Conservation (phyloP, 768 basidiomycete species). For the Mycena vitilis region DNA sequence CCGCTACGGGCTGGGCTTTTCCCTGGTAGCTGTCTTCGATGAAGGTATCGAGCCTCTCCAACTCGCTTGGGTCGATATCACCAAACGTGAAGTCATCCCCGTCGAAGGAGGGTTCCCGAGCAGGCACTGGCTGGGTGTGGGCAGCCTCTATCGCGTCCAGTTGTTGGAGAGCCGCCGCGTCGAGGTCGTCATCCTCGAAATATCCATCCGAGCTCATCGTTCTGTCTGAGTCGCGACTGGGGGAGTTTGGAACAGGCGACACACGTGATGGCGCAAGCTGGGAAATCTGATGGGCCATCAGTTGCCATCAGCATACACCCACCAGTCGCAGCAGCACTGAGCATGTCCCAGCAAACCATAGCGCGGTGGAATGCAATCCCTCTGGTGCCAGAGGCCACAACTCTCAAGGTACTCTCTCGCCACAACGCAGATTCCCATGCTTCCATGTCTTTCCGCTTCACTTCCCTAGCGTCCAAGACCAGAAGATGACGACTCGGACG, state of each 20-base stretch:
- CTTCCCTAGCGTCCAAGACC: slow-evolving; percentile 72
- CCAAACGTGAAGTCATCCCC: slow-evolving; percentile 59
- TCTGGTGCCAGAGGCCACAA: slow-evolving; percentile 44
- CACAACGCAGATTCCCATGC: slow-evolving; percentile 59
- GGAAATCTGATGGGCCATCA: neutral
- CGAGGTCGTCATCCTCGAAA: slow-evolving; percentile 73
- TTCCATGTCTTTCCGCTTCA: slow-evolving; percentile 63
- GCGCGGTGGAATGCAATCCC: slow-evolving; percentile 83
- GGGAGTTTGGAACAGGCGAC: neutral
- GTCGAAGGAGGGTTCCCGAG: slow-evolving; percentile 46
- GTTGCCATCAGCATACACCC: neutral
- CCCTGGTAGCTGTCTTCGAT: slow-evolving; percentile 60
- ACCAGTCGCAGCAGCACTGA: no score
- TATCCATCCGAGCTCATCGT: slow-evolving; percentile 84
- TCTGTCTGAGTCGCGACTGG: neutral
- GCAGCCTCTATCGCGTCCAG: slow-evolving; percentile 81
- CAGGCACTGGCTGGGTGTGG: slow-evolving; percentile 43
- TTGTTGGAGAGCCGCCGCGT: slow-evolving; percentile 68
- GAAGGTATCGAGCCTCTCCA: slow-evolving; percentile 65
- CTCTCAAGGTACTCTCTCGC: slow-evolving; percentile 77
- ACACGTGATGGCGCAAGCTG: slow-evolving; percentile 23
- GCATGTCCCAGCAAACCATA: slow-evolving; percentile 75
- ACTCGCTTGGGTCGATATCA: slow-evolving; percentile 66
- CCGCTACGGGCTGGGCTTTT: slow-evolving; percentile 55
- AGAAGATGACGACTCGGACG: slow-evolving; percentile 70